Base-by-base conservation (phyloP, 2,329 filamentous ascomycete genomes). In the Apiospora marii region DNA sequence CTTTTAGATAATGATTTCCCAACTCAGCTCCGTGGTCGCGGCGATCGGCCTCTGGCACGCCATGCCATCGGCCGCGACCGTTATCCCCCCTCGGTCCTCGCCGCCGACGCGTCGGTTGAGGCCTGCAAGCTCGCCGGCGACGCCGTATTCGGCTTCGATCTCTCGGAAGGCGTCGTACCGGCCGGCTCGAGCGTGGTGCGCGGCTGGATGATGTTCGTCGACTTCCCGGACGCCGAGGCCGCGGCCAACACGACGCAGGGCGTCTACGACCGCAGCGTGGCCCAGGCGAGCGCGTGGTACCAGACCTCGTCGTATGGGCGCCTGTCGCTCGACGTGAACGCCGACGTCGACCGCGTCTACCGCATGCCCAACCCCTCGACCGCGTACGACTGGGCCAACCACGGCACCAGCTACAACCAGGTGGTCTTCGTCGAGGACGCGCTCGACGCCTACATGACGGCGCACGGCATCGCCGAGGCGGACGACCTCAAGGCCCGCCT, bases 391-490 rank as follows among this genome's bases (percentile, higher is more conserved):
- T 49, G 16, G 37, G 37, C 37, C 37, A 77, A 79, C 19, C 77
- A 77, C 1, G 69, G 81, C 41, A 49, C 22, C 43, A 30, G n/a
- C 7, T 76, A 77, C 51, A 49, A 70, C 3, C 80, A 81, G 71
- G 37, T 75, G 67, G 71, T 22, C 43, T 81, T 80, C 67, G 77
- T 81, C 68, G 75, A 79, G 16, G 80, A 82, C 70, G 79, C 80
- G 1, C 67, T 82, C 0, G 77, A 74, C 19, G 46, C 16, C 46
- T 22, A 49, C 46, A 49, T 49, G 46, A 1, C 24, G 22, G 46
- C 46, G 19, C 16, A 49, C 46, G 46, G 46, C 58, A 22, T 37
- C 19, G 16, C 22, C 19, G 46, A 22, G 4, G 22, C 19, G 3
- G 22, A 49, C 1, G 6, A 41, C 5, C 37, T 41, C 8, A 24